Evolutionary conservation across 225 moss, liverwort and hornwort species (phyloP).

Genomic region (Bryum argenteum): DNA sequence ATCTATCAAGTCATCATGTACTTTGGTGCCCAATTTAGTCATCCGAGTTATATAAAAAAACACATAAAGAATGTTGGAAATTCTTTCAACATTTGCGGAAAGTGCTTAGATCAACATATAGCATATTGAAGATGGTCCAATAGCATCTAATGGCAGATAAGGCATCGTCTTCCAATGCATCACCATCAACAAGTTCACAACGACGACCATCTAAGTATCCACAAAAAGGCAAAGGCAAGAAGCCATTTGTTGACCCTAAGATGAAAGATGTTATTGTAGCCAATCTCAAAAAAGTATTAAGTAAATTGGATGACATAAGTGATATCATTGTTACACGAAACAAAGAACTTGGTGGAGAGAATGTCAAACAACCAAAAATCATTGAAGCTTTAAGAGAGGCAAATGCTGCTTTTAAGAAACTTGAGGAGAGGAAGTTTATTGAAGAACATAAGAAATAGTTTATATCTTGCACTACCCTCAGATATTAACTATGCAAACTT

Average conservation of each 20-base stretch:
- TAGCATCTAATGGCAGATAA: constrained; percentile 11
- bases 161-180: neutral
- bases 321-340: constrained; percentile 18
- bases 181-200: accelerated
- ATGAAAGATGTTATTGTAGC: constrained; percentile 32
- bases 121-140: too few species aligned
- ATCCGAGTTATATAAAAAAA: too few species aligned
- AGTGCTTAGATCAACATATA: too few species aligned
- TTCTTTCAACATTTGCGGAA: too few species aligned
- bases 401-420: constrained; percentile 27
- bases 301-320: constrained; percentile 22
- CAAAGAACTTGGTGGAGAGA: constrained; percentile 7
- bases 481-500: too few species aligned
- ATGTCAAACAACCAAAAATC: constrained; percentile 4
- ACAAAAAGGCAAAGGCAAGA: constrained; percentile 5
- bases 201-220: constrained; percentile 10
- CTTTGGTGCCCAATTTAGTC: too few species aligned
- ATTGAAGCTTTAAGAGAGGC: constrained; percentile 28
- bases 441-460: neutral
- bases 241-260: constrained; percentile 26
- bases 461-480: too few species aligned
- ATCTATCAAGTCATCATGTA: too few species aligned
- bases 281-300: constrained; percentile 38
- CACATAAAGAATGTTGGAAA: too few species aligned
- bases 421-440: constrained; percentile 24